Base-by-base conservation (phyloP, 306 rosid genomes). In the Malus fusca region DNA sequence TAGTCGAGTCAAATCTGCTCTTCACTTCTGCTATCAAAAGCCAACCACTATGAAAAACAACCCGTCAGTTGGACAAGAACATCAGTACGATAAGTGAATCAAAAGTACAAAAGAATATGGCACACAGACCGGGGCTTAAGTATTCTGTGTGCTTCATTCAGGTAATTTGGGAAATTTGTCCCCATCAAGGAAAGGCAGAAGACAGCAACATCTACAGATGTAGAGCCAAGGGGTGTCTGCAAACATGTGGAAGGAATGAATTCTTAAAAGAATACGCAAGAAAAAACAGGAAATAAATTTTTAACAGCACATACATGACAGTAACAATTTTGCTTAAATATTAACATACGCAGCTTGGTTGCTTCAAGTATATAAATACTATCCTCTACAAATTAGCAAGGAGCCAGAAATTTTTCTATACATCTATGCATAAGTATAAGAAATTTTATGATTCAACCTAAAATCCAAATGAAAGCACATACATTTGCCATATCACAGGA, bases 101-200 rank as follows among this genome's bases (percentile, higher is more conserved):
- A 11, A 67, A 26, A 52, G 14, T 59, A 31, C 33, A 60, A 48
- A 55, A 23, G 71, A 46, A 59, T 5, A 61, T 23, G 56, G 65
- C 62, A 30, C 11, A 53, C 88, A 61, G 73, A 88, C 97, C 96
- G 61, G 63, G 90, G 90, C 86, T 90, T 91, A 77, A 94, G 97
- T 73, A 88, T 88, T 84, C 98, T 84, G 76, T 75, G 62, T 48
- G 98, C 97, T 86, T 94, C 97, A 37, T 88, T 72, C 33, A 92
- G 78, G 85, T 88, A 94, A 81, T 82, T 85, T 23, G 85, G 78
- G 75, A 84, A 94, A 85, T 88, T 88, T n/a, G 94, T 88, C 74
- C 98, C 98, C 97, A 94, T 94, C 72, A 94, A 82, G 11, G 98
- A 94, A 76, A 94, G 96, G 78, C 97, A 92, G 82, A 92, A 95